A percentile compares a stretch with the other conserved stretches of the same genome.
Evolutionary conservation across 345 rosid species (phyloP).

Genomic region (Lumnitzera littorea): DNA sequence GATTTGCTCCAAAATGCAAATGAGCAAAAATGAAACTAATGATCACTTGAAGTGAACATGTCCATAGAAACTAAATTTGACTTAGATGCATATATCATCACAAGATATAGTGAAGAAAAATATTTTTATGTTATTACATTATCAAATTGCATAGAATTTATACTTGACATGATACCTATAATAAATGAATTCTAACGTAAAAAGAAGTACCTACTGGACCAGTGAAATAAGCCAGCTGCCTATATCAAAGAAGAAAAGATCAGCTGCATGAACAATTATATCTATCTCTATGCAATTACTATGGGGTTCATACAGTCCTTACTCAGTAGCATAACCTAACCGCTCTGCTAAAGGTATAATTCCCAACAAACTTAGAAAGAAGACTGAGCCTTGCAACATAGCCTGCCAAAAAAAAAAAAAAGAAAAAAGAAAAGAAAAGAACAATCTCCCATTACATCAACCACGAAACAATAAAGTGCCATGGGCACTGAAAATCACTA

Average conservation of each 20-base stretch:
- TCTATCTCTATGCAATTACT: constrained; percentile 1
- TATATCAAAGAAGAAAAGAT: constrained; percentile 19
- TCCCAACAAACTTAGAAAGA: constrained; percentile 74
- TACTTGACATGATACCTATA: too few species aligned
- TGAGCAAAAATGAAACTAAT: not conserved
- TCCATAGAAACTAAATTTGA: too few species aligned
- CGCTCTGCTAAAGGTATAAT: constrained; percentile 95
- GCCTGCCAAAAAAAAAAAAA: too few species aligned
- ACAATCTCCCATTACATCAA: constrained; percentile 1
- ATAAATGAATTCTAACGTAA: too few species aligned
- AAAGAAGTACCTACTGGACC: constrained; percentile 66
- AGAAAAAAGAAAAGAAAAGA: too few species aligned
- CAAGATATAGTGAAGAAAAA: too few species aligned
- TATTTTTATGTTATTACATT: too few species aligned
- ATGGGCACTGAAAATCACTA: not conserved
- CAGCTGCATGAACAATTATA: constrained; percentile 10
- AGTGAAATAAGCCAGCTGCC: constrained; percentile 87
- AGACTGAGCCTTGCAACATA: constrained; percentile 66
- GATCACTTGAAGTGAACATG: not conserved
- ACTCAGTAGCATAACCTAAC: constrained; percentile 97
- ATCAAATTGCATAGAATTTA: too few species aligned
- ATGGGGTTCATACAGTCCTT: constrained; percentile 21
- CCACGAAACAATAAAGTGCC: not conserved
- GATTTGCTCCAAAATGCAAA: not conserved
- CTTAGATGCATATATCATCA: too few species aligned